Conservation (phyloP, 257 asterid species). For the Jacaranda mimosifolia region DNA sequence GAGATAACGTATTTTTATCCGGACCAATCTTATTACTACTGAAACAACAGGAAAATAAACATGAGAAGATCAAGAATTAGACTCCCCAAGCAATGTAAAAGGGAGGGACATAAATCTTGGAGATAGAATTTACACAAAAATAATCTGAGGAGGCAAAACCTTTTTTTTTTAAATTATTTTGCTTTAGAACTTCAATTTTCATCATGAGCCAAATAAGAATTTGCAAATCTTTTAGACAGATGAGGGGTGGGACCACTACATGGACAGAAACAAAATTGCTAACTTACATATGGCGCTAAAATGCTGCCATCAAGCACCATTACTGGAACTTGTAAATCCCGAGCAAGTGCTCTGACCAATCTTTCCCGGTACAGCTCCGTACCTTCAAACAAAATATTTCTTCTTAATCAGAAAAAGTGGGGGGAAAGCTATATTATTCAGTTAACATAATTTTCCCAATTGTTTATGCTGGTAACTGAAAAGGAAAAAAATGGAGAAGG, state of each 20-base stretch:
- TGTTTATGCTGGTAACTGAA: neutral
- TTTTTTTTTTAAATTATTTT: neutral
- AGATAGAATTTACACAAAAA: slow-evolving; percentile 7
- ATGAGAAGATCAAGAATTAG: slow-evolving; percentile 25
- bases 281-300: slow-evolving; percentile 92
- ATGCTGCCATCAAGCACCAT: slow-evolving; percentile 88
- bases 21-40: slow-evolving; percentile 10
- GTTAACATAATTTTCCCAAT: slow-evolving; percentile 8
- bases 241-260: slow-evolving; percentile 8
- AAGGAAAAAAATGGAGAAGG: slow-evolving; percentile 1
- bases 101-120: neutral
- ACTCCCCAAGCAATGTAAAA: neutral
- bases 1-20: neutral
- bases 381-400: slow-evolving; percentile 58
- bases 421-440: neutral
- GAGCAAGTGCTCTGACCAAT: slow-evolving; percentile 94
- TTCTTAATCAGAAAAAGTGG: slow-evolving; percentile 32
- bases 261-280: slow-evolving; percentile 24
- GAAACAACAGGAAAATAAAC: slow-evolving; percentile 29
- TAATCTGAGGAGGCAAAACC: slow-evolving; percentile 9
- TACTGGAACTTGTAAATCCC: slow-evolving; percentile 82
- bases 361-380: slow-evolving; percentile 96
- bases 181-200: neutral
- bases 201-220: slow-evolving; percentile 17
- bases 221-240: neutral